Evolutionary conservation across 805 yeast species (phyloP).

Genomic region (Candida sakaeoensis): DNA sequence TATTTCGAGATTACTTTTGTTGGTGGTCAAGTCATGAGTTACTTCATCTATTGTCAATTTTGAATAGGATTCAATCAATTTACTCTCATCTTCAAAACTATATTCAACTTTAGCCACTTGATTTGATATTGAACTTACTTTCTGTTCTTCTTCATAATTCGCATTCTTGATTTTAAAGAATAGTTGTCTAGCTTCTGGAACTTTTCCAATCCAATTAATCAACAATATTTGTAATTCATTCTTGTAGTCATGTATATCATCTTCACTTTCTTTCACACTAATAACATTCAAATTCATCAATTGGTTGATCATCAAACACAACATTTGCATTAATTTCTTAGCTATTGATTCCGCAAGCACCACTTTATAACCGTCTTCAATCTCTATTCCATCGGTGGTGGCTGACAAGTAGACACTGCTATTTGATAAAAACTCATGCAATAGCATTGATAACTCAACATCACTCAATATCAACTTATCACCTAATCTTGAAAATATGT

Average conservation of each 20-base stretch:
- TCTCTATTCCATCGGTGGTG: constrained; percentile 26
- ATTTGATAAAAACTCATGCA: constrained; percentile 67
- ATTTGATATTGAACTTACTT: not conserved
- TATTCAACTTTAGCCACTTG: not conserved
- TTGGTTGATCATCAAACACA: constrained; percentile 61
- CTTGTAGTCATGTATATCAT: constrained; percentile 46
- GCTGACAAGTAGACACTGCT: constrained; percentile 32
- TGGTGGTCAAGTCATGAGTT: constrained; percentile 14
- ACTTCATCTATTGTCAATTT: constrained; percentile 16
- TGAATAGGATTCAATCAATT: constrained; percentile 13
- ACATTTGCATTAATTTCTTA: constrained; percentile 45
- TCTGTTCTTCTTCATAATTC: constrained; percentile 8
- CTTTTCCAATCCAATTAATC: constrained; percentile 59
- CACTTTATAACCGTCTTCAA: constrained; percentile 25
- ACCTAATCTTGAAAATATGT: constrained; percentile 57
- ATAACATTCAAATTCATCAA: constrained; percentile 45
- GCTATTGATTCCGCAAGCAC: constrained; percentile 30
- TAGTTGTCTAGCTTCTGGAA: constrained; percentile 61
- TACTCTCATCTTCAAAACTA: constrained; percentile 10
- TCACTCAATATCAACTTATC: constrained; percentile 45
- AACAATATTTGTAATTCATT: constrained; percentile 59
- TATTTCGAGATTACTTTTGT: constrained; percentile 12
- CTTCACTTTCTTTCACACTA: constrained; percentile 33
- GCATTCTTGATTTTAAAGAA: constrained; percentile 38
- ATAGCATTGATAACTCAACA: constrained; percentile 60